phyloP scores from a whole-genome alignment of 2,329 filamentous ascomycete genomes.

The Tothia fuscella region DNA sequence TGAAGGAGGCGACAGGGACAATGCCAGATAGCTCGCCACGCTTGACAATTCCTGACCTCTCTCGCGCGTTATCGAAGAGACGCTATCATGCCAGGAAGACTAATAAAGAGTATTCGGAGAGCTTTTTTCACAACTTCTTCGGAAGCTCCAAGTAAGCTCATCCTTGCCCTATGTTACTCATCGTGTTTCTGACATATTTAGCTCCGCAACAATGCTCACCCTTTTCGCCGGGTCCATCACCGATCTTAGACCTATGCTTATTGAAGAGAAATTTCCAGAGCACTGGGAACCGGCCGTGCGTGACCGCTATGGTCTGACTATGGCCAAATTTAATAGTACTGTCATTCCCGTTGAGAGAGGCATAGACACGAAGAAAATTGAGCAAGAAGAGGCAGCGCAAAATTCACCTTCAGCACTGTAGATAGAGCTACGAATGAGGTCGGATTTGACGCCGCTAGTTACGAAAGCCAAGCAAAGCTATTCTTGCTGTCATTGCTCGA shows the following conservation, averaged over 20 bases:
- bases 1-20: slow-evolving; percentile 25
- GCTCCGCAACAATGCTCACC: slow-evolving; percentile 31
- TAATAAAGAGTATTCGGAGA: slow-evolving; percentile 25
- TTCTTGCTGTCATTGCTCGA: too few species aligned
- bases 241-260: slow-evolving; percentile 29
- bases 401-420: too few species aligned
- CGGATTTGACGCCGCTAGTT: too few species aligned
- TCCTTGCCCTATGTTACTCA: not conserved
- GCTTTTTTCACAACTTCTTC: slow-evolving; percentile 28
- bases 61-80: slow-evolving; percentile 21
- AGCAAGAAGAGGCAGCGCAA: too few species aligned
- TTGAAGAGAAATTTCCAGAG: slow-evolving; percentile 29
- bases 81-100: slow-evolving; percentile 23
- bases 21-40: slow-evolving; percentile 20
- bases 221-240: slow-evolving; percentile 28
- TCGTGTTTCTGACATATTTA: slow-evolving; percentile 10
- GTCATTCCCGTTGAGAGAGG: slow-evolving; percentile 28
- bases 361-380: slow-evolving; percentile 19
- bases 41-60: slow-evolving; percentile 28
- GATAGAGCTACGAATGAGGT: too few species aligned
- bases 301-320: slow-evolving; percentile 27
- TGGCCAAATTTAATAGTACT: slow-evolving; percentile 31
- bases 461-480: too few species aligned
- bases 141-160: slow-evolving; percentile 26
- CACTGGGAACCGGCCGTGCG: slow-evolving; percentile 29